Percentiles rank a stretch among this genome's conserved stretches.
phyloP scores from a whole-genome alignment of 306 rosid genomes.

The Vigna trinervia region DNA sequence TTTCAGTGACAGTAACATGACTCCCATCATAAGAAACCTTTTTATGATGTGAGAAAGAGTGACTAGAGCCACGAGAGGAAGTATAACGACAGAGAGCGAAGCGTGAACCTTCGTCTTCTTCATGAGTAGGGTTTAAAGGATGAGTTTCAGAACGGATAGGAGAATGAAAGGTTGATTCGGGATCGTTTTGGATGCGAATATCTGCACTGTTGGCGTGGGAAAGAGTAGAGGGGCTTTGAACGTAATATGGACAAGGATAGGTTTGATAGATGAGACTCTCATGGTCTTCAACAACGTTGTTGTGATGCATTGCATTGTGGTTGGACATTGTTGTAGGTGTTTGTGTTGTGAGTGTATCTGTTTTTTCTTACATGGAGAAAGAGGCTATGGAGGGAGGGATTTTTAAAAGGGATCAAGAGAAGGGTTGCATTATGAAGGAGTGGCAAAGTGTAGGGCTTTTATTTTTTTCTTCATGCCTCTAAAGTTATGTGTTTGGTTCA shows the following conservation, averaged over 20 bases:
- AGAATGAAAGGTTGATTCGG: slow-evolving; percentile 61
- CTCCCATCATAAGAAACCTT: slow-evolving; percentile 69
- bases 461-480: not conserved
- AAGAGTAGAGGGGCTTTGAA: slow-evolving; percentile 84
- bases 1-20: slow-evolving; percentile 55
- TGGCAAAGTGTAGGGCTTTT: slow-evolving; percentile 30
- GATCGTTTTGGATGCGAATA: slow-evolving; percentile 52
- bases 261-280: slow-evolving; percentile 60
- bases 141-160: slow-evolving; percentile 49
- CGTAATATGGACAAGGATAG: slow-evolving; percentile 74
- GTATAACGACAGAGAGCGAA: slow-evolving; percentile 65
- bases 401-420: slow-evolving; percentile 49
- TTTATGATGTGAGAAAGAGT: slow-evolving; percentile 67
- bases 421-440: slow-evolving; percentile 28
- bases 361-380: not conserved
- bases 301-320: slow-evolving; percentile 45
- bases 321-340: slow-evolving; percentile 39
- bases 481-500: slow-evolving; percentile 15
- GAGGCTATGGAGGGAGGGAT: slow-evolving; percentile 38
- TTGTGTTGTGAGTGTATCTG: not conserved
- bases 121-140: slow-evolving; percentile 41
- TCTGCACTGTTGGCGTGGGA: slow-evolving; percentile 73
- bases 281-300: slow-evolving; percentile 65
- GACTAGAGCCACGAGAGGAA: slow-evolving; percentile 74
- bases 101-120: slow-evolving; percentile 50